A percentile compares a stretch with the other conserved stretches of the same genome.
phyloP scores from a whole-genome alignment of 371 early-diverging fungal species.

The Rhizopus sp. region DNA sequence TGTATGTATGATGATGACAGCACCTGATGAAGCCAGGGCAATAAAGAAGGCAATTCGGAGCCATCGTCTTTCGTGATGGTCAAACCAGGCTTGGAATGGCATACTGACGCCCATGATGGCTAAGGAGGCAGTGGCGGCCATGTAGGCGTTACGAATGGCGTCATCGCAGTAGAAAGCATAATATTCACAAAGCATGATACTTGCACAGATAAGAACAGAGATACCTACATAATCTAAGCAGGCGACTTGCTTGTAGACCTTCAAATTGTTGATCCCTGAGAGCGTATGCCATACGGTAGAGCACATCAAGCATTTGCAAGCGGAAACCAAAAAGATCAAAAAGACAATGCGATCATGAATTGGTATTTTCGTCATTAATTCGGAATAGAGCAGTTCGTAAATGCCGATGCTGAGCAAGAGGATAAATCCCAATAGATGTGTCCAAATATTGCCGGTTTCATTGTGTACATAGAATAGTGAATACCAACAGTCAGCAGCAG shows the following conservation, averaged over 20 bases:
- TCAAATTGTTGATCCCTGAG: conserved; percentile 75
- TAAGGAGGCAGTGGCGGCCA: conserved; percentile 52
- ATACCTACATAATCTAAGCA: conserved; percentile 87
- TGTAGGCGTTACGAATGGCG: conserved; percentile 61
- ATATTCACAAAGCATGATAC: conserved; percentile 63
- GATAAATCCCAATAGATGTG: conserved; percentile 76
- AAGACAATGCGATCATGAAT: conserved; percentile 58
- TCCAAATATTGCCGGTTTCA: conserved; percentile 84
- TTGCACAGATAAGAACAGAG: conserved; percentile 69
- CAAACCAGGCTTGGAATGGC: conserved; percentile 55
- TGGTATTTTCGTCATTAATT: conserved; percentile 48
- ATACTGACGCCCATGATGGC: conserved; percentile 46
- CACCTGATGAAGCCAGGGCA: conserved; percentile 62
- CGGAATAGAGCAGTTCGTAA: conserved; percentile 51
- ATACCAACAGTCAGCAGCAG: conserved; percentile 65
- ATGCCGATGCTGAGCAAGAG: conserved; percentile 57
- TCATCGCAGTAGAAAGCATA: conserved; percentile 78
- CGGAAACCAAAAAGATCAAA: conserved; percentile 60
- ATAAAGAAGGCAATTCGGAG: conserved; percentile 54
- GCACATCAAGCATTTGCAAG: conserved; percentile 71
- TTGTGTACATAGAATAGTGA: conserved; percentile 79
- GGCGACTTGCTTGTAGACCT: conserved; percentile 49
- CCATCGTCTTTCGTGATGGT: conserved; percentile 44
- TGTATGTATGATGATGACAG: conserved; percentile 66
- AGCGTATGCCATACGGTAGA: conserved; percentile 76